Conservation (phyloP, 352 stramenopile species). For the Phytophthora constricta region DNA sequence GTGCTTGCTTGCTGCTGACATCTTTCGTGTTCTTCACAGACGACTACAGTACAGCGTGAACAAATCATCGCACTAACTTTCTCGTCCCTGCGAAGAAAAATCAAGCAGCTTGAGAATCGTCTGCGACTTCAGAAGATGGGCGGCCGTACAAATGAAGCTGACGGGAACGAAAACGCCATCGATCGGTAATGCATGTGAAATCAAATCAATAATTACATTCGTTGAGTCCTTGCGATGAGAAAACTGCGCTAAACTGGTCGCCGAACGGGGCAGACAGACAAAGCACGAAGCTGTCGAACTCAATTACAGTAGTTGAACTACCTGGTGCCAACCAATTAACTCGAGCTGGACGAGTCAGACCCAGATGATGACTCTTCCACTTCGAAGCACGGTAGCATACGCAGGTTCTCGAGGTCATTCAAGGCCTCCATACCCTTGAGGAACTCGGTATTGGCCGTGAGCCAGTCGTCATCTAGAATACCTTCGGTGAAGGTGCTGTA, state of each 20-base stretch:
- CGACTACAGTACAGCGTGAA: conserved; percentile 51
- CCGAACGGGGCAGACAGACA: too few species aligned
- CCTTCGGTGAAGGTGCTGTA: conserved; percentile 50
- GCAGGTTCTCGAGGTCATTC: conserved; percentile 43
- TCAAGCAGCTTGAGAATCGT: conserved; percentile 71
- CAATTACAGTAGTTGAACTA: too few species aligned
- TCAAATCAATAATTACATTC: conserved; percentile 14
- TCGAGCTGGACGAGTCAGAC: conserved; percentile 23
- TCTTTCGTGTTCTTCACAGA: conserved; percentile 24
- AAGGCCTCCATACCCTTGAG: conserved; percentile 48
- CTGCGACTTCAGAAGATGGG: conserved; percentile 57
- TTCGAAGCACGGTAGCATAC: conserved; percentile 55
- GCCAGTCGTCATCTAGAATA: conserved; percentile 55
- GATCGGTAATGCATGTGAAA: conserved; percentile 1
- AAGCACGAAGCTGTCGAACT: too few species aligned
- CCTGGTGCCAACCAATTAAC: too few species aligned
- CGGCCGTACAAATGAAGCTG: conserved; percentile 5
- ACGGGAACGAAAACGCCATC: conserved; percentile 4
- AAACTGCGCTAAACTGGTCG: too few species aligned
- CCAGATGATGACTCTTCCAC: conserved; percentile 38
- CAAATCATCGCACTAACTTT: conserved; percentile 59
- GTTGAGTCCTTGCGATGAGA: too few species aligned
- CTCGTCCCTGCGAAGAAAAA: conserved; percentile 58
- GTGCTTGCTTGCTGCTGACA: not conserved
- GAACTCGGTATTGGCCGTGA: conserved; percentile 54